phyloP scores from a whole-genome alignment of 2,329 filamentous ascomycete genomes.

The Penicillium sp. region DNA sequence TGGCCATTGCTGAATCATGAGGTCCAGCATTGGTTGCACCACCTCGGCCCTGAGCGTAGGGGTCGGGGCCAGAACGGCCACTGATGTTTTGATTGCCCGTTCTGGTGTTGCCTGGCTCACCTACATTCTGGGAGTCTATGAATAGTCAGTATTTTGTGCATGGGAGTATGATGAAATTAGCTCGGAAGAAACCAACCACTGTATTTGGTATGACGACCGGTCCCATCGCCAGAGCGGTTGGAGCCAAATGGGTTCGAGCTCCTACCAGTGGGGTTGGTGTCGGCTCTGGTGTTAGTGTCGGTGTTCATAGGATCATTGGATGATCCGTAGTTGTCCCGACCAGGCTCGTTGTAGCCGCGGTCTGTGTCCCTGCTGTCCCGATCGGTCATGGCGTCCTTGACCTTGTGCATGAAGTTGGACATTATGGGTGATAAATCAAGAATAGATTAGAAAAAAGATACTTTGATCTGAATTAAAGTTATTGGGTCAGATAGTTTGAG shows the following conservation, averaged over 20 bases:
- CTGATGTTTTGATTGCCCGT: background rate
- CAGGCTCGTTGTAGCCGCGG: background rate
- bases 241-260: background rate
- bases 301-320: background rate
- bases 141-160: background rate
- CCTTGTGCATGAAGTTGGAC: conserved; percentile 20
- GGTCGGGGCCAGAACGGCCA: background rate
- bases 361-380: background rate
- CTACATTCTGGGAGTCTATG: background rate
- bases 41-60: background rate
- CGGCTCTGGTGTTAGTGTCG: background rate
- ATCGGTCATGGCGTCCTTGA: conserved; percentile 16
- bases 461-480: background rate
- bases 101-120: background rate
- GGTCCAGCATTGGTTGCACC: conserved; percentile 33
- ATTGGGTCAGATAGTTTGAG: background rate
- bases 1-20: conserved; percentile 47
- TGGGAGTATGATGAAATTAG: background rate
- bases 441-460: background rate
- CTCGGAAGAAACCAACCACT: background rate
- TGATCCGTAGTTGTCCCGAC: background rate
- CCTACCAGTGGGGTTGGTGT: background rate
- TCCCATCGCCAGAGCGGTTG: background rate
- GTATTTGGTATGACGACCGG: background rate
- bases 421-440: background rate